phyloP scores from a whole-genome alignment of 495 filamentous ascomycete species.

The Wilcoxina mikolae region DNA sequence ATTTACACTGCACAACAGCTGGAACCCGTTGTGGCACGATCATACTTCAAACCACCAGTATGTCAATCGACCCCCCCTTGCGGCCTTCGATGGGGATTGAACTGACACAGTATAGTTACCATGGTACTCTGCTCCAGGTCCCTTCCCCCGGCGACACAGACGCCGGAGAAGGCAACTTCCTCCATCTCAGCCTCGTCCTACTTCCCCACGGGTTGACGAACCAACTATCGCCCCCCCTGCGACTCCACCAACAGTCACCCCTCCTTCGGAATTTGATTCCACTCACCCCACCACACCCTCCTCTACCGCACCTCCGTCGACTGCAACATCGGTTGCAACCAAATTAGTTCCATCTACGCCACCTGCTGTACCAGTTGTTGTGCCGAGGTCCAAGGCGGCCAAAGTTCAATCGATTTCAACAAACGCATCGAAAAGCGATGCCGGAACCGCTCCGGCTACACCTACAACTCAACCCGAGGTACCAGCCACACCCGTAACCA shows the following conservation, averaged over 20 bases:
- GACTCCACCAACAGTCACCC: constrained; percentile 14
- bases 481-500: neutral
- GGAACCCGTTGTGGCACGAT: neutral
- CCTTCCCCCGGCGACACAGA: constrained; percentile 18
- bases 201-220: neutral
- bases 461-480: neutral
- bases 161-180: constrained; percentile 14
- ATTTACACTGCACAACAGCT: neutral
- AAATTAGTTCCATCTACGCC: constrained; percentile 14
- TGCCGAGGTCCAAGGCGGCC: neutral
- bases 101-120: constrained; percentile 17
- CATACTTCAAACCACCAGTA: constrained; percentile 5
- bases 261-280: constrained; percentile 20
- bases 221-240: neutral
- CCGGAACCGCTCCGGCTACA: constrained; percentile 4
- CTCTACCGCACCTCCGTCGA: constrained; percentile 19
- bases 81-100: neutral
- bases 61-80: neutral
- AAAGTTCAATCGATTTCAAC: constrained; percentile 8
- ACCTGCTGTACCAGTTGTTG: constrained; percentile 10
- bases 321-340: constrained; percentile 11
- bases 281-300: constrained; percentile 13
- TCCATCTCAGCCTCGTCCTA: neutral
- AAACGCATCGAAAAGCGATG: constrained; percentile 1
- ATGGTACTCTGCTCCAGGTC: constrained; percentile 24